phyloP scores from a whole-genome alignment of 352 stramenopile species.

The Albugo laibachii region DNA sequence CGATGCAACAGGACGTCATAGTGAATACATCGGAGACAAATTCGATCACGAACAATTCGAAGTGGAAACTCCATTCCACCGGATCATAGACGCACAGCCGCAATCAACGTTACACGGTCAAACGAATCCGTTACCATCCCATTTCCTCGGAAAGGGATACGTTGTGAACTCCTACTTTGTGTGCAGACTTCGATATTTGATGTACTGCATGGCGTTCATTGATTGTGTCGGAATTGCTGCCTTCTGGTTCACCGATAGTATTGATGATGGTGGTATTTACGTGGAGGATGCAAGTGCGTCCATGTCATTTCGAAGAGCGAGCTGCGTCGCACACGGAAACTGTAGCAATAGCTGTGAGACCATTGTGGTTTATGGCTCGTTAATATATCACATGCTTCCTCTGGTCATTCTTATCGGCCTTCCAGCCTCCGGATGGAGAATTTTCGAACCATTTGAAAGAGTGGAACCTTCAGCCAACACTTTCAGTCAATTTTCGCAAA shows the following conservation, averaged over 20 bases:
- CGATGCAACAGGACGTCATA: too few species aligned
- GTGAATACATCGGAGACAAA: too few species aligned
- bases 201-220: conserved; percentile 20
- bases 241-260: conserved; percentile 19
- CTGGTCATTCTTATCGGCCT: conserved; percentile 44
- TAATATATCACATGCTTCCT: conserved; percentile 46
- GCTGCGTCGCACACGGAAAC: conserved; percentile 4
- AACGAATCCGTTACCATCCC: conserved; percentile 18
- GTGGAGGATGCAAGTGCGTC: conserved; percentile 17
- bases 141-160: conserved; percentile 30
- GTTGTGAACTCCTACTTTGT: conserved; percentile 67
- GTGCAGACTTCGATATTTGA: conserved; percentile 26
- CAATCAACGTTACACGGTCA: conserved; percentile 6
- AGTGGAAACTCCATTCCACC: too few species aligned
- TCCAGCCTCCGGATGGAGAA: conserved; percentile 27
- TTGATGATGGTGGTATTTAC: conserved; percentile 27
- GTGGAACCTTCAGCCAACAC: too few species aligned
- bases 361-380: conserved; percentile 33
- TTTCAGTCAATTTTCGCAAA: background rate
- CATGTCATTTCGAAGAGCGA: conserved; percentile 21
- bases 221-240: conserved; percentile 18
- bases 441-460: conserved; percentile 54
- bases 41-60: too few species aligned
- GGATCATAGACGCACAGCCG: too few species aligned
- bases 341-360: conserved; percentile 23